These are phyloP conservation scores for Rhododendron williamsianum DNA, from an alignment of 148 eudicot genomes.

Conservation along the genomic window DNA sequence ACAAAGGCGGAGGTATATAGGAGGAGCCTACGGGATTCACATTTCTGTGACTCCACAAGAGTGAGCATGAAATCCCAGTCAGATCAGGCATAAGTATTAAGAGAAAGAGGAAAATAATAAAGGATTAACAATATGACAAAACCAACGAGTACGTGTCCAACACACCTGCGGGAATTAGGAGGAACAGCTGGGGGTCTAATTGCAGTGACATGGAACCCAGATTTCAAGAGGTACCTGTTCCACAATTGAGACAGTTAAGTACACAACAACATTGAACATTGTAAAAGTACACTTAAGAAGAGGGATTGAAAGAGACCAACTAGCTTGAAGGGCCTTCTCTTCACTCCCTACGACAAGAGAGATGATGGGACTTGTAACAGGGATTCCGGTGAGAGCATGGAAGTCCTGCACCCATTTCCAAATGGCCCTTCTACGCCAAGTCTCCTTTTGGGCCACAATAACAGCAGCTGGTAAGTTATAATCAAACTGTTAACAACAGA, in stretches of 20 bases:
- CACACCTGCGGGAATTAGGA: conserved; percentile 93
- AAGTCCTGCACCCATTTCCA: conserved; percentile 78
- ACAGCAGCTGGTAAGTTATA: conserved; percentile 62
- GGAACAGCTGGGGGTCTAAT: conserved; percentile 97
- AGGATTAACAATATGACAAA: not conserved
- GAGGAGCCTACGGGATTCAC: not conserved
- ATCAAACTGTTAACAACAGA: conserved; percentile 13
- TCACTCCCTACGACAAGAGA: conserved; percentile 83
- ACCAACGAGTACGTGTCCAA: not conserved
- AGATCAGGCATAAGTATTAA: not conserved
- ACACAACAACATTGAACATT: no score
- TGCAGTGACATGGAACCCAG: conserved; percentile 90
- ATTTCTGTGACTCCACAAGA: not conserved
- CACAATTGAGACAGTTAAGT: conserved; percentile 13
- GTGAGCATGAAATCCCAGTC: not conserved
- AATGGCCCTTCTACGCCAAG: conserved; percentile 76
- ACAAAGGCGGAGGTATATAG: not conserved
- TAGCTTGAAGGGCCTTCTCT: conserved; percentile 72
- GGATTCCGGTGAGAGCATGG: conserved; percentile 61
- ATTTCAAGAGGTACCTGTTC: conserved; percentile 64
- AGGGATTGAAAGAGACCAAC: conserved; percentile 45
- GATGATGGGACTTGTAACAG: conserved; percentile 72
- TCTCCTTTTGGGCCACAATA: conserved; percentile 66
- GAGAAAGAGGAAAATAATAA: not conserved
- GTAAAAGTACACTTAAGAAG: not conserved